A percentile compares a stretch with the other conserved stretches of the same genome.
Evolutionary conservation across 257 asterid species (phyloP).

Genomic region (Thymus mandschuricus): DNA sequence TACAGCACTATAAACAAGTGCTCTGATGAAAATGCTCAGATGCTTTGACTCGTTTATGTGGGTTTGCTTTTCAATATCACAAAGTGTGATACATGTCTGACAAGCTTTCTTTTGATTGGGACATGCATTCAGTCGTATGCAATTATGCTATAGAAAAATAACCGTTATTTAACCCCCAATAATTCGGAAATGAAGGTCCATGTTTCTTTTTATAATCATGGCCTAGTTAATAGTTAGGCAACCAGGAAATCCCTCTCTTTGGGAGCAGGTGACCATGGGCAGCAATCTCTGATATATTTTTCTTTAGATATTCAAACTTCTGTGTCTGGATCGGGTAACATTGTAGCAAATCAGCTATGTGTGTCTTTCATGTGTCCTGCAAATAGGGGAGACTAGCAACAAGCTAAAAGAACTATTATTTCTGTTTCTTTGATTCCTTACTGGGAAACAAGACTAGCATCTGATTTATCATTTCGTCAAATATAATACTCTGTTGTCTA

Average conservation of each 20-base stretch:
- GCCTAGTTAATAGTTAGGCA: not conserved
- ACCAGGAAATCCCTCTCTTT: not conserved
- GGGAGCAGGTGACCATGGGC: not conserved
- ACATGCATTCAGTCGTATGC: not conserved
- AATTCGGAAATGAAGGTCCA: not conserved
- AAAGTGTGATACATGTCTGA: not conserved
- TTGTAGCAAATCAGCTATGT: not conserved
- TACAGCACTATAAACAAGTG: not conserved
- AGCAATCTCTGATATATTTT: slow-evolving; percentile 4
- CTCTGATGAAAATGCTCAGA: not conserved
- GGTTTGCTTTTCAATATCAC: not conserved
- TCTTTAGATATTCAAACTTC: not conserved
- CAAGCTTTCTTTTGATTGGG: not conserved
- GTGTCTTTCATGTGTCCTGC: not conserved
- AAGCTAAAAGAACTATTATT: slow-evolving; percentile 6
- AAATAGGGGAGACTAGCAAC: slow-evolving; percentile 5
- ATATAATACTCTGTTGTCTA: not conserved
- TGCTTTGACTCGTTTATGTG: slow-evolving; percentile 5
- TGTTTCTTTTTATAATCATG: not conserved
- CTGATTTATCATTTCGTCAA: not conserved
- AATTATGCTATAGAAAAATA: not conserved
- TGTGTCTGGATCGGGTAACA: slow-evolving; percentile 4
- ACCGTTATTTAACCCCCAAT: not conserved
- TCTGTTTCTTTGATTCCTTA: slow-evolving; percentile 1
- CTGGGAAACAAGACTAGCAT: not conserved